A percentile compares a stretch with the other conserved stretches of the same genome.
phyloP scores from a whole-genome alignment of 352 stramenopile genomes.

The Peronospora belbahrii region DNA sequence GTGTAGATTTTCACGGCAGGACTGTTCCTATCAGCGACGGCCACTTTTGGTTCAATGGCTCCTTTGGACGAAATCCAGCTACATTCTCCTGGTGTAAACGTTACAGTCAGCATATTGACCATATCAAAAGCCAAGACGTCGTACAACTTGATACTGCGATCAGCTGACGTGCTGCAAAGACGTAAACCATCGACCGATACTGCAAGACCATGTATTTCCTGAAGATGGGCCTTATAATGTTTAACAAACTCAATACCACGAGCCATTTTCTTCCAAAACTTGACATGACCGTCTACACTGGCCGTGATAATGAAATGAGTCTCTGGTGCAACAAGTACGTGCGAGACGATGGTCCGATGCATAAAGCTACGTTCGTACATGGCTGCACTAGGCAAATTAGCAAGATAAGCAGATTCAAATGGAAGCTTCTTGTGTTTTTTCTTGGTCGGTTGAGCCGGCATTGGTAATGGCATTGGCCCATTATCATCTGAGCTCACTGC shows the following conservation, averaged over 20 bases:
- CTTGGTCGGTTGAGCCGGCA: slow-evolving; percentile 30
- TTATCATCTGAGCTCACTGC: slow-evolving; percentile 30
- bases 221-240: slow-evolving; percentile 96
- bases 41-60: slow-evolving; percentile 57
- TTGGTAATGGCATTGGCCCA: slow-evolving; percentile 54
- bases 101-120: slow-evolving; percentile 91
- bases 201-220: slow-evolving; percentile 75
- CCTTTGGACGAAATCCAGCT: slow-evolving; percentile 67
- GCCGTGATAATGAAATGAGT: slow-evolving; percentile 96
- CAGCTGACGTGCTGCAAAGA: slow-evolving; percentile 78
- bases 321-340: slow-evolving; percentile 81
- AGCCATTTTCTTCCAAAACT: slow-evolving; percentile 99
- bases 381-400: slow-evolving; percentile 77
- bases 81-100: slow-evolving; percentile 58
- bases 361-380: slow-evolving; percentile 98
- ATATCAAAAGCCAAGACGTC: slow-evolving; percentile 98
- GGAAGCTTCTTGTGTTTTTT: slow-evolving; percentile 40
- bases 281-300: slow-evolving; percentile 94
- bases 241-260: slow-evolving; percentile 98
- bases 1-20: slow-evolving; percentile 84
- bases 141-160: slow-evolving; percentile 98
- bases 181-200: slow-evolving; percentile 80
- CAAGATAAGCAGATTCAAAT: slow-evolving; percentile 69
- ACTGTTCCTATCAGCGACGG: slow-evolving; percentile 58
- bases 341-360: slow-evolving; percentile 93